Conservation (phyloP, 306 rosid genomes). For the Vachellia pachyceras region DNA sequence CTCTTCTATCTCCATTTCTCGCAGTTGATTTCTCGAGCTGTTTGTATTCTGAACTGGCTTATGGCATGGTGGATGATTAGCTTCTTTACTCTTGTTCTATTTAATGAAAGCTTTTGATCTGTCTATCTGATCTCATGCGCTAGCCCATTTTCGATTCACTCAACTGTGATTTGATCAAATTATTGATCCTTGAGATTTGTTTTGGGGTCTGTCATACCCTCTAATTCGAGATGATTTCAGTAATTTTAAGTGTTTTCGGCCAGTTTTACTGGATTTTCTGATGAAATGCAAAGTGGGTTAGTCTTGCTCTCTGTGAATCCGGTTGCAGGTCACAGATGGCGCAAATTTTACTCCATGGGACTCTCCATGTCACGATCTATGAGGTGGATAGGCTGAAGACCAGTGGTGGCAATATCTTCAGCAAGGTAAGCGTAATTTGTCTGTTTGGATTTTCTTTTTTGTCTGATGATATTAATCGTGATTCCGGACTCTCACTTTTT, state of each 20-base stretch:
- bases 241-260: not conserved
- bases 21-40: not conserved
- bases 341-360: constrained; percentile 76
- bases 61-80: not conserved
- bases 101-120: constrained; percentile 1
- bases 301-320: constrained; percentile 29
- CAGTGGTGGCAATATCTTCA: constrained; percentile 61
- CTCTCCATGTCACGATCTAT: constrained; percentile 83
- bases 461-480: not conserved
- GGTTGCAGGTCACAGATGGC: constrained; percentile 82
- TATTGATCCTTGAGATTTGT: constrained; percentile 32
- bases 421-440: constrained; percentile 55
- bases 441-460: not conserved
- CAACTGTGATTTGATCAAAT: constrained; percentile 39
- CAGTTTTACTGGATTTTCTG: constrained; percentile 21
- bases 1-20: constrained; percentile 13
- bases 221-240: not conserved
- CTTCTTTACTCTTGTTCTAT: not conserved
- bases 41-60: not conserved
- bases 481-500: not conserved
- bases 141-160: not conserved
- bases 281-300: constrained; percentile 37
- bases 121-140: not conserved
- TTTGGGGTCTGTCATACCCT: constrained; percentile 2
- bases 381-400: constrained; percentile 70